Evolutionary conservation across 257 asterid species (phyloP).

Genomic region (Ajuga chamaepitys): DNA sequence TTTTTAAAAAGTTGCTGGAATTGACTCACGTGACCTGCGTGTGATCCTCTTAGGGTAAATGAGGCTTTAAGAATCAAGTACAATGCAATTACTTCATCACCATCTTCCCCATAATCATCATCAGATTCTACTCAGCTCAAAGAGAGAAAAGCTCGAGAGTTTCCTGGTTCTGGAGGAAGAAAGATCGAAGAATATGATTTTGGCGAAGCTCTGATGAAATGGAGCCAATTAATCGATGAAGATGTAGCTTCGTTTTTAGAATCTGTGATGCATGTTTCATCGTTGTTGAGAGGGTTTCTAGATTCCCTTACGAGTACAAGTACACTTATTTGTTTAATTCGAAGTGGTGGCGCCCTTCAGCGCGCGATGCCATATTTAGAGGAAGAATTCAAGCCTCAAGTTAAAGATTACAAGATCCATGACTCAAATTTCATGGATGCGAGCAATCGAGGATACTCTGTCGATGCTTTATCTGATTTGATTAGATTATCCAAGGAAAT

Average conservation of each 20-base stretch:
- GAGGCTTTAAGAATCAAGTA: slow-evolving; percentile 15
- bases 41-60: too few relatives aligned
- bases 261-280: slow-evolving; percentile 33
- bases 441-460: slow-evolving; percentile 38
- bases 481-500: slow-evolving; percentile 35
- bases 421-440: slow-evolving; percentile 10
- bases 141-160: slow-evolving; percentile 53
- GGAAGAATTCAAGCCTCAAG: slow-evolving; percentile 57
- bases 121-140: not conserved
- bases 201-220: slow-evolving; percentile 30
- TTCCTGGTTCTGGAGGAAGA: slow-evolving; percentile 62
- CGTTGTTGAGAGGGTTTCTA: slow-evolving; percentile 23
- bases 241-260: slow-evolving; percentile 44
- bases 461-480: slow-evolving; percentile 27
- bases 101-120: too few relatives aligned
- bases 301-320: slow-evolving; percentile 42
- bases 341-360: slow-evolving; percentile 50
- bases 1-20: too few relatives aligned
- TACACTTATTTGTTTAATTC: slow-evolving; percentile 54
- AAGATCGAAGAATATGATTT: slow-evolving; percentile 46
- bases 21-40: too few relatives aligned
- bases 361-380: slow-evolving; percentile 67
- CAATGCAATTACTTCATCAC: not conserved
- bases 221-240: slow-evolving; percentile 39
- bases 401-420: slow-evolving; percentile 39